Evolutionary conservation across 768 basidiomycete species (phyloP).

Genomic region (Mycena epipterygia): DNA sequence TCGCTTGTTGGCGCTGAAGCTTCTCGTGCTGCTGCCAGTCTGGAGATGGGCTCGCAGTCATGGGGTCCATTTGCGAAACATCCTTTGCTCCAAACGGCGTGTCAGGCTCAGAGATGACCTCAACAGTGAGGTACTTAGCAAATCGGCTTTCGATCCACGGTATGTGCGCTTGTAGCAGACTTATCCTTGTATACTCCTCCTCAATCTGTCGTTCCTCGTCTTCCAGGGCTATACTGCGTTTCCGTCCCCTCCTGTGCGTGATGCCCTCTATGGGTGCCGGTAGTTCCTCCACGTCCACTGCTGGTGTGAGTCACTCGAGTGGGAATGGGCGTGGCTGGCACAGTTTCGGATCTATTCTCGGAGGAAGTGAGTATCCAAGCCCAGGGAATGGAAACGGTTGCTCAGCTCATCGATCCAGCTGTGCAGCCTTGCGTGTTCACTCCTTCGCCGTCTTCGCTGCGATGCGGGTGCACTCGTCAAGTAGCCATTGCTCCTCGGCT

Average conservation of each 20-base stretch:
- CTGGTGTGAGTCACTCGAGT: background rate
- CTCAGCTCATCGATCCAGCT: conserved; percentile 24
- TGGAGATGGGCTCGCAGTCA: background rate
- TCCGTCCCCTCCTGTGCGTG: background rate
- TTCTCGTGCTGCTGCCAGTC: background rate
- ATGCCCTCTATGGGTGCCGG: background rate
- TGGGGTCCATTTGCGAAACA: background rate
- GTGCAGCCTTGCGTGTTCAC: background rate
- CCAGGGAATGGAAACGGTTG: conserved; percentile 23
- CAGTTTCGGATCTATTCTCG: background rate
- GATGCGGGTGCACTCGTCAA: background rate
- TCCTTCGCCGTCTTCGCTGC: background rate
- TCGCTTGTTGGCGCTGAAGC: background rate
- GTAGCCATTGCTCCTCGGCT: background rate
- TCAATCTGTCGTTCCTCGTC: conserved; percentile 22
- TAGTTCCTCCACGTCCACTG: background rate
- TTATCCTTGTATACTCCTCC: conserved; percentile 7
- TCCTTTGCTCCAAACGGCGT: background rate
- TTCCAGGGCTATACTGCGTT: background rate
- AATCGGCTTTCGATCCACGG: conserved; percentile 19
- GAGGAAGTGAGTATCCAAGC: conserved; percentile 22
- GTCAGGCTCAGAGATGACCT: background rate
- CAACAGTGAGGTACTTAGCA: conserved; percentile 23
- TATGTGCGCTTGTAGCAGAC: background rate
- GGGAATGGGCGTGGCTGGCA: background rate